These are phyloP conservation scores for Chaetomium sp. DNA, from an alignment of 2,329 filamentous ascomycete genomes.

Conservation along the genomic window DNA sequence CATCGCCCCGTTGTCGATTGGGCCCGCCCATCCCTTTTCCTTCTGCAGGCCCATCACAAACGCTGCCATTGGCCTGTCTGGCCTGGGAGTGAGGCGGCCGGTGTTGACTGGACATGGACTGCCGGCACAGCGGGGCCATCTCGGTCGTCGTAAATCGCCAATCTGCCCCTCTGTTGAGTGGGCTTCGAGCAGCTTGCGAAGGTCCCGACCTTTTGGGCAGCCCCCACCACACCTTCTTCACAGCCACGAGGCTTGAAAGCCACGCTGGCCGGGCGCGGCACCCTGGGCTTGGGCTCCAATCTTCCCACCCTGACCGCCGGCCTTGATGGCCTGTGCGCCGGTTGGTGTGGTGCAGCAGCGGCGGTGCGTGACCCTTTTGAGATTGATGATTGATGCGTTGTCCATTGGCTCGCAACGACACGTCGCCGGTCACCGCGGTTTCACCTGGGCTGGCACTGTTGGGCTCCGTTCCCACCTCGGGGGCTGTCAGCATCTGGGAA, in stretches of 20 bases:
- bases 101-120: constrained; percentile 18
- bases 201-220: constrained; percentile 4
- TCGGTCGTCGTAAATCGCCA: constrained; percentile 10
- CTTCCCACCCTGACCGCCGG: neutral
- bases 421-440: constrained; percentile 9
- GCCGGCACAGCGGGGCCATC: constrained; percentile 11
- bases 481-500: neutral
- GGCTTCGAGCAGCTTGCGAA: neutral
- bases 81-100: constrained; percentile 20
- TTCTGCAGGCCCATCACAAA: constrained; percentile 17
- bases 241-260: neutral
- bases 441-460: neutral
- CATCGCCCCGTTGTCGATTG: constrained; percentile 19
- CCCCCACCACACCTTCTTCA: neutral
- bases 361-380: constrained; percentile 8
- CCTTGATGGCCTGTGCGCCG: constrained; percentile 5
- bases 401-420: constrained; percentile 14
- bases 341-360: neutral
- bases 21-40: constrained; percentile 13
- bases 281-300: constrained; percentile 17
- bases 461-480: neutral
- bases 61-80: constrained; percentile 17
- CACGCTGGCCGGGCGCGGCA: constrained; percentile 11
- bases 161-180: neutral
- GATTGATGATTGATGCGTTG: constrained; percentile 11